Percentiles rank a stretch among this genome's conserved stretches.
Evolutionary conservation across 148 eudicot species (phyloP).

Genomic region (Rhododendron henanense): DNA sequence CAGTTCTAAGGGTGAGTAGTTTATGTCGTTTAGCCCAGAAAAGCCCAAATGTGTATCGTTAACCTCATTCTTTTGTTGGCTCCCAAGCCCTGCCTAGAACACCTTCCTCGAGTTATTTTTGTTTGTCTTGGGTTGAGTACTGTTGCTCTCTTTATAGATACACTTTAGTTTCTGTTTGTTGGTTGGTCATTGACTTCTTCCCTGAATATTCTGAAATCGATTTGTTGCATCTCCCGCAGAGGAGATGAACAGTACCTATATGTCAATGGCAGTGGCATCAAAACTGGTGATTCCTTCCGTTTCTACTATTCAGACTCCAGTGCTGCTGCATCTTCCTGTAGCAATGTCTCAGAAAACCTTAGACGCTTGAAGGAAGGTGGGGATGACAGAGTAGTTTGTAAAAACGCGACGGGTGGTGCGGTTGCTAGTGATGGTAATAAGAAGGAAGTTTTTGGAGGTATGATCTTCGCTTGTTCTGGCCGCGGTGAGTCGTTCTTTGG

Average conservation of each 20-base stretch:
- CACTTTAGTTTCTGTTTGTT: not conserved
- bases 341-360: conserved; percentile 45
- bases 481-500: conserved; percentile 68
- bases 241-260: conserved; percentile 70
- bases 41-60: not conserved
- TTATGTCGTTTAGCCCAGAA: not conserved
- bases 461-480: conserved; percentile 79
- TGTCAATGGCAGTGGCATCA: conserved; percentile 57
- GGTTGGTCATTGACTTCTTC: not conserved
- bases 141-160: not conserved
- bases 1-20: not conserved
- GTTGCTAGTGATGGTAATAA: conserved; percentile 12
- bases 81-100: not conserved
- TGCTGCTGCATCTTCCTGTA: conserved; percentile 41
- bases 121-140: not conserved
- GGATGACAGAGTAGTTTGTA: not conserved
- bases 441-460: conserved; percentile 59
- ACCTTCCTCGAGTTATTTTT: not conserved
- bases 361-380: conserved; percentile 31
- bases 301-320: conserved; percentile 44
- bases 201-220: not conserved
- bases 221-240: conserved; percentile 35
- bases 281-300: conserved; percentile 74
- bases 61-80: not conserved
- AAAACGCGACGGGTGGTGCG: not conserved